Evolutionary conservation across 2,329 filamentous ascomycete species (phyloP), one percentile per base, ranked within the genome.

Genomic region (Aspergillus sergii): DNA sequence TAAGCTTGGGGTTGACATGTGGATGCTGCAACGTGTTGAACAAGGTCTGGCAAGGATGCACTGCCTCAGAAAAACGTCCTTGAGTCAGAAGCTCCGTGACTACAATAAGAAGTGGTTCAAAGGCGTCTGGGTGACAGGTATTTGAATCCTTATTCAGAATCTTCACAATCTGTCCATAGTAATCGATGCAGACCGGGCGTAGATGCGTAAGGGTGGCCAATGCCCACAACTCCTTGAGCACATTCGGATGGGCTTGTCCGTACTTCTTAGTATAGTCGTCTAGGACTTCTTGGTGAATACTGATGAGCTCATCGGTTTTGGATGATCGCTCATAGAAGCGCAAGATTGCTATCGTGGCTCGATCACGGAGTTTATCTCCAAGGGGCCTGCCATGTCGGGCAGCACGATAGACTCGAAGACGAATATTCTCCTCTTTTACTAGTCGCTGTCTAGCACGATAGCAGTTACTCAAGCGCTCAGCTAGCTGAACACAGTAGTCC

Each of bases 401-500:
- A 8, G 75, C 75, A 36, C 69, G 72, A 67, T 80, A 80, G 14
- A 80, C 64, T 3, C 78, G 70, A 12, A 73, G 59, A n/a, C 74
- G 70, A 43, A 78, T 70, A 48, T 78, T 73, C 61, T 79, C 76
- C 59, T 79, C 77, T 55, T 79, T 78, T 28, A 65, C 63, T 43
- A 70, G 67, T 19, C 76, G 74, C 28, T 75, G 74, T 14, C 77
- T 75, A n/a, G 70, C 70, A 59, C 74, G 71, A 66, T 85, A 84
- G 67, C 80, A 82, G 36, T 81, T 73, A 0, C 79, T 80, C 21
- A 86, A 75, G 1, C 76, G 75, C 61, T 83, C 78, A 3, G 83
- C 81, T 2, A 85, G 74, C 16, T 81, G 75, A 5, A 86, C 75
- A 8, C 77, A 80, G 63, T 81, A 77, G n/a, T 84, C 78, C 1